phyloP scores from a whole-genome alignment of 2,329 filamentous ascomycete species.

The Mollisia scopiformis region DNA sequence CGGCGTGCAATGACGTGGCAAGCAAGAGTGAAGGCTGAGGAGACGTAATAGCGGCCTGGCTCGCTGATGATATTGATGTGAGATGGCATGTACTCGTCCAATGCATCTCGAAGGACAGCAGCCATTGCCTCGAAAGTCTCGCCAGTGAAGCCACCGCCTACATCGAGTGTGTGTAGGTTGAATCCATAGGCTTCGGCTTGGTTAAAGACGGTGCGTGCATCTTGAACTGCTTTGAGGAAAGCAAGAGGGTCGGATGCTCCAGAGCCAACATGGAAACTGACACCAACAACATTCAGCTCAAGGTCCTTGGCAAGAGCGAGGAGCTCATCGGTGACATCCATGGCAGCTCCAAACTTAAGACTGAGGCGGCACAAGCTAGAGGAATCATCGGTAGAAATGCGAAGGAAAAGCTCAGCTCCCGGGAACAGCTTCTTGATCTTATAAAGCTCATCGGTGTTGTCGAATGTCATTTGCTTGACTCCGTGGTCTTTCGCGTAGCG shows the following conservation, averaged over 20 bases:
- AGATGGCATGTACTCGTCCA: constrained; percentile 85
- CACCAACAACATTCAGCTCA: constrained; percentile 87
- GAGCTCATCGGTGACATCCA: constrained; percentile 79
- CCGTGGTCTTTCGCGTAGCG: constrained; percentile 83
- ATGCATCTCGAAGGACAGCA: constrained; percentile 72
- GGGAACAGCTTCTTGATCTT: constrained; percentile 95
- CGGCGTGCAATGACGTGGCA: constrained; percentile 96
- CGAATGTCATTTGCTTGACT: constrained; percentile 98
- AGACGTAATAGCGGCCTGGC: constrained; percentile 95
- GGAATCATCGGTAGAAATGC: constrained; percentile 95
- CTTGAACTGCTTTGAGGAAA: constrained; percentile 87
- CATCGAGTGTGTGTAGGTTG: constrained; percentile 83
- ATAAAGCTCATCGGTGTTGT: constrained; percentile 96
- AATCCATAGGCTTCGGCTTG: constrained; percentile 78
- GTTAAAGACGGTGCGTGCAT: constrained; percentile 88
- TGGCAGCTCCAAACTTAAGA: constrained; percentile 93
- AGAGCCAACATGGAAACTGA: constrained; percentile 97
- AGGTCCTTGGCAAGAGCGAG: constrained; percentile 80
- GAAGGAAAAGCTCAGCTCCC: constrained; percentile 86
- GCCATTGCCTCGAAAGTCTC: constrained; percentile 95
- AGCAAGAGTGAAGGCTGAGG: constrained; percentile 89
- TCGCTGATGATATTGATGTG: constrained; percentile 87
- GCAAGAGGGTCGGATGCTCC: constrained; percentile 92
- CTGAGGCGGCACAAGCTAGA: constrained; percentile 92
- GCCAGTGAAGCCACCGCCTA: constrained; percentile 89